Base-by-base conservation (phyloP, 2,329 filamentous ascomycete species). In the Tricladium varicosporioides region DNA sequence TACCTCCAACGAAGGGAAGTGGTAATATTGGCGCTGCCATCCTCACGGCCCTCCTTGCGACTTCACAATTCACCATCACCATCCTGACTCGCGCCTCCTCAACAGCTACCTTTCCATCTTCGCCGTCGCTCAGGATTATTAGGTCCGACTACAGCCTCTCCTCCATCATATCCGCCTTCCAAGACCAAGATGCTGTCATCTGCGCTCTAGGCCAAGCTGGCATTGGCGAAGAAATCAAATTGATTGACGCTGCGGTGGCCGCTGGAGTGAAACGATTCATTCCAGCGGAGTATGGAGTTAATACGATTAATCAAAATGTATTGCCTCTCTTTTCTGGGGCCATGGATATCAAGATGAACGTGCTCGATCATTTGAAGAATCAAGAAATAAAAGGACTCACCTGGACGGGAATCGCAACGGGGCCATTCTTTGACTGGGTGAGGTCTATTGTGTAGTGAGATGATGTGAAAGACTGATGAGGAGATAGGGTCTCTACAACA, bases 251-350 rank as follows among this genome's bases (percentile, higher is more conserved):
- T 0, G 77, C 81, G 11, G 75, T 80, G 43, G 75, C 76, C 18
- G 82, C 82, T 1, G 79, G 81, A 14, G 81, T 86, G 10, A 76
- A 81, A 65, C 76, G 81, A 16, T 84, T 84, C 71, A 73, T 86
- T 43, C 82, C 83, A 1, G 79, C 78, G 13, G 82, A 86, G 56
- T 86, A 78, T 48, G 70, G 69, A 15, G 46, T 9, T n/a, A 56
- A 63, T 19, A 55, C 56, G 2, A 44, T 33, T 22, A 59, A 52
- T 16, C 53, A 54, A n/a, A 51, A 51, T 11, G 48, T 50, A 15
- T 22, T 56, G 52, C 32, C 63, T 0, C 70, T 71, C 52, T 62
- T 58, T 2, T 64, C 64, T 1, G 66, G 75, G 11, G 48, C 63
- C 36, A 69, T 65, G 31, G 22, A 27, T 27, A 7, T 27, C 7